These are phyloP conservation scores for Lepiota brunneoincarnata DNA, from an alignment of 768 basidiomycete species.

Conservation along the genomic window DNA sequence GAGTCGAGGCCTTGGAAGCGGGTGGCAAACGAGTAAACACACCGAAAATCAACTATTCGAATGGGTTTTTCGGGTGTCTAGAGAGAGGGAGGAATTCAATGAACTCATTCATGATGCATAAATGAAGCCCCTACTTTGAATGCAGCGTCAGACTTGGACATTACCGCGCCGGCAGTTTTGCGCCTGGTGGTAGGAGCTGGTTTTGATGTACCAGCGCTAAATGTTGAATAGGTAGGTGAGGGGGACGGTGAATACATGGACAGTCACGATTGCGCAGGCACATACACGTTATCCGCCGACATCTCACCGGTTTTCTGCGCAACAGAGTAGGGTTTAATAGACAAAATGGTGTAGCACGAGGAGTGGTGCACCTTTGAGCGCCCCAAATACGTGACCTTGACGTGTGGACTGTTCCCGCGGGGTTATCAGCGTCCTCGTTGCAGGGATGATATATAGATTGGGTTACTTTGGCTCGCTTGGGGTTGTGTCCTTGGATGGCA, in stretches of 20 bases:
- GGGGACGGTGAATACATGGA: background rate
- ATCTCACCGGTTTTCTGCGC: background rate
- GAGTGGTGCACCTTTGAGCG: background rate
- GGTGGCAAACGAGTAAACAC: background rate
- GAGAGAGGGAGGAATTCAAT: background rate
- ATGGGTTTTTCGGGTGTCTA: slow-evolving; percentile 9
- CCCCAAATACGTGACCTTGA: slow-evolving; percentile 7
- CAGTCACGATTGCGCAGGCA: background rate
- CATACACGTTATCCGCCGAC: slow-evolving; percentile 3
- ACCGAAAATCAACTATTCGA: slow-evolving; percentile 11
- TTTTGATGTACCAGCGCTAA: slow-evolving; percentile 4
- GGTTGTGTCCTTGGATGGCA: slow-evolving; percentile 3
- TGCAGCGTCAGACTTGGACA: background rate
- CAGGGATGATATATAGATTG: background rate
- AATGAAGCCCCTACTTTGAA: slow-evolving; percentile 7
- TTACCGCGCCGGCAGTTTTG: background rate
- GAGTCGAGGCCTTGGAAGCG: background rate
- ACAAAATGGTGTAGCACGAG: background rate
- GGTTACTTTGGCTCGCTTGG: background rate
- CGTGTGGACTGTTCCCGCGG: background rate
- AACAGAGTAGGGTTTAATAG: background rate
- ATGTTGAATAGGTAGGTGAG: background rate
- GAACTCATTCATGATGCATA: background rate
- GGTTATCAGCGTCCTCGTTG: background rate
- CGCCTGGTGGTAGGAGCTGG: background rate